These are phyloP conservation scores for Fremontodendron californicum DNA, from an alignment of 345 rosid genomes.

Conservation along the genomic window DNA sequence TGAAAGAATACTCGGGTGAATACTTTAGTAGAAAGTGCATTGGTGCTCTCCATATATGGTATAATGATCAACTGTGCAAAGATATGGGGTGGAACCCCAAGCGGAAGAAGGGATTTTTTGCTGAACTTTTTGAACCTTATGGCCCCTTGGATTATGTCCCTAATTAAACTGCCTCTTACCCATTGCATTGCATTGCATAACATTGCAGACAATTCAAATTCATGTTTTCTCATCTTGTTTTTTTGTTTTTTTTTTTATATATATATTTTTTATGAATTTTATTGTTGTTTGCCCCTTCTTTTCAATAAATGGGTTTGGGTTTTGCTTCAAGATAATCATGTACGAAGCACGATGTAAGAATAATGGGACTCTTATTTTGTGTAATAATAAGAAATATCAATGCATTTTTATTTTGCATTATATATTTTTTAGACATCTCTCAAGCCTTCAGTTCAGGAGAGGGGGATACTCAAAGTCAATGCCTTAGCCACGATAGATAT, in stretches of 20 bases:
- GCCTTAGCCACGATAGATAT: too few species aligned
- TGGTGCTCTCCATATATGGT: slow-evolving; percentile 23
- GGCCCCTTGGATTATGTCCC: slow-evolving; percentile 27
- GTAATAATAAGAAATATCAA: background rate
- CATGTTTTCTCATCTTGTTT: too few species aligned
- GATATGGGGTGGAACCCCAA: slow-evolving; percentile 28
- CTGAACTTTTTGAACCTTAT: slow-evolving; percentile 33
- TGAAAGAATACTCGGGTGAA: slow-evolving; percentile 17
- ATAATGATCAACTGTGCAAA: slow-evolving; percentile 30
- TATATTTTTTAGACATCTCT: too few species aligned
- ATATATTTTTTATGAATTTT: background rate
- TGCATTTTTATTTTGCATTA: background rate
- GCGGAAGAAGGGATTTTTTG: slow-evolving; percentile 29
- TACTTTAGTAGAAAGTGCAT: slow-evolving; percentile 24
- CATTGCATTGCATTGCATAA: too few species aligned
- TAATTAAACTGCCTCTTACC: background rate
- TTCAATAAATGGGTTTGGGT: background rate
- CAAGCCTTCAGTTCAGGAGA: too few species aligned
- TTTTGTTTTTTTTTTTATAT: too few species aligned
- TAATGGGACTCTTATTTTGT: background rate
- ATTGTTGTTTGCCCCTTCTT: background rate
- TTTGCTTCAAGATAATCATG: background rate
- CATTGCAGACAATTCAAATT: background rate
- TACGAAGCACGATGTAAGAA: background rate
- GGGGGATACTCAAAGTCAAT: too few species aligned